Evolutionary conservation across 164 flowering plant genomes (phyloP).

Genomic region (Magnolia officinalis): DNA sequence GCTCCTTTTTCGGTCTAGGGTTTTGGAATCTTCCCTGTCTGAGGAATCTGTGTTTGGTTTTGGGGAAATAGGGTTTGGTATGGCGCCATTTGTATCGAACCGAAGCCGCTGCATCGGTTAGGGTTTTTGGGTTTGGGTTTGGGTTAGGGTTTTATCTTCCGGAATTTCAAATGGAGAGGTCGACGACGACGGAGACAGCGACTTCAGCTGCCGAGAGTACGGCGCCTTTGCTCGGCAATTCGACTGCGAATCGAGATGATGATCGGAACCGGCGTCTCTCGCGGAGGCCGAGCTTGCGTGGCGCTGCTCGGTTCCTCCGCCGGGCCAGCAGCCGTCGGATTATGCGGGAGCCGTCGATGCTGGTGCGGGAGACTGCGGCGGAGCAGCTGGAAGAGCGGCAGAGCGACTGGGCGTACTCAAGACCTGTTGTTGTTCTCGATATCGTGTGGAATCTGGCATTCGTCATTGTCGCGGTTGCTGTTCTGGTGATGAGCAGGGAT

Average conservation of each 20-base stretch:
- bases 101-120: background rate
- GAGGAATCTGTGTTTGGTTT: background rate
- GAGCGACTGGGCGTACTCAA: conserved; percentile 60
- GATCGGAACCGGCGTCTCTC: conserved; percentile 32
- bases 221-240: conserved; percentile 38
- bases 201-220: conserved; percentile 10
- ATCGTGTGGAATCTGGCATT: conserved; percentile 50
- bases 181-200: conserved; percentile 2
- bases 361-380: conserved; percentile 54
- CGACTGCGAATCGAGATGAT: conserved; percentile 19
- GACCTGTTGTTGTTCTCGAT: conserved; percentile 52
- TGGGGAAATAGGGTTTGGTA: background rate
- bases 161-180: conserved; percentile 1
- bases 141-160: background rate
- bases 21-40: background rate
- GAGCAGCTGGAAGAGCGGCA: conserved; percentile 61
- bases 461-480: conserved; percentile 29
- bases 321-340: conserved; percentile 46
- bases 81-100: background rate
- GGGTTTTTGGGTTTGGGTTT: background rate
- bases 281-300: conserved; percentile 48
- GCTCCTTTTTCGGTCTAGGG: background rate
- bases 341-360: conserved; percentile 57
- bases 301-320: conserved; percentile 46
- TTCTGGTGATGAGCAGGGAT: conserved; percentile 32